Percentiles rank a stretch among this genome's conserved stretches.
Evolutionary conservation across 1,139 yeast genomes (phyloP).

Genomic region (Saccharomycopsis phalli): DNA sequence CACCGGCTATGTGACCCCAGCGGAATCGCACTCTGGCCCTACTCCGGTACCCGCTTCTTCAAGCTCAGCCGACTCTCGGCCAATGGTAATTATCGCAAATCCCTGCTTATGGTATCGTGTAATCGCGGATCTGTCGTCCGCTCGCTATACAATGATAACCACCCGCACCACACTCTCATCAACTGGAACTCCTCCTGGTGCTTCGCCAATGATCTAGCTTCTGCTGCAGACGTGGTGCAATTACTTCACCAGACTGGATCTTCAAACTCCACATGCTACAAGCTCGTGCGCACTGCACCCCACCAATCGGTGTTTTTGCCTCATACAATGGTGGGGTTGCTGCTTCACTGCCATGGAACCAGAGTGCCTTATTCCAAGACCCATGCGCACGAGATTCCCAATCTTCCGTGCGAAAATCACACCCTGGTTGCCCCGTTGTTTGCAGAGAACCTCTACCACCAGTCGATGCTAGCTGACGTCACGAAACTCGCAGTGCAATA

Average conservation of each 20-base stretch:
- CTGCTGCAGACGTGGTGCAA: no score
- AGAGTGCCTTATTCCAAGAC: no score
- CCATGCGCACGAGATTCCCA: no score
- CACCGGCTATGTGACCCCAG: conserved; percentile 18
- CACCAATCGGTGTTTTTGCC: no score
- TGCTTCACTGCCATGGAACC: not conserved
- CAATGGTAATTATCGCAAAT: not conserved
- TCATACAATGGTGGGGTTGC: not conserved
- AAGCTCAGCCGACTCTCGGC: conserved; percentile 8
- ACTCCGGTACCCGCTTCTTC: conserved; percentile 16
- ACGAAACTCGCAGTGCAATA: conserved; percentile 3
- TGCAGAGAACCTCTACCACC: conserved; percentile 15
- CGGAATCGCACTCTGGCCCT: conserved; percentile 5
- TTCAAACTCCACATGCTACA: no score
- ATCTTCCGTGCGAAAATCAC: no score
- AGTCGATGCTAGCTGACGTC: conserved; percentile 5
- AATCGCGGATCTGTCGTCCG: no score
- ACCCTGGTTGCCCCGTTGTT: no score
- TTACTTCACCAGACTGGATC: no score
- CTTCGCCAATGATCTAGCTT: conserved; percentile 6
- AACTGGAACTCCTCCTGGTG: conserved; percentile 19
- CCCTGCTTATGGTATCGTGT: conserved; percentile 5
- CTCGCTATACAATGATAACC: conserved; percentile 1
- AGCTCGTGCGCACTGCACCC: no score
- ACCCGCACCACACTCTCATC: no score